phyloP scores from a whole-genome alignment of 495 filamentous ascomycete genomes.

The Podospora fimiseda region DNA sequence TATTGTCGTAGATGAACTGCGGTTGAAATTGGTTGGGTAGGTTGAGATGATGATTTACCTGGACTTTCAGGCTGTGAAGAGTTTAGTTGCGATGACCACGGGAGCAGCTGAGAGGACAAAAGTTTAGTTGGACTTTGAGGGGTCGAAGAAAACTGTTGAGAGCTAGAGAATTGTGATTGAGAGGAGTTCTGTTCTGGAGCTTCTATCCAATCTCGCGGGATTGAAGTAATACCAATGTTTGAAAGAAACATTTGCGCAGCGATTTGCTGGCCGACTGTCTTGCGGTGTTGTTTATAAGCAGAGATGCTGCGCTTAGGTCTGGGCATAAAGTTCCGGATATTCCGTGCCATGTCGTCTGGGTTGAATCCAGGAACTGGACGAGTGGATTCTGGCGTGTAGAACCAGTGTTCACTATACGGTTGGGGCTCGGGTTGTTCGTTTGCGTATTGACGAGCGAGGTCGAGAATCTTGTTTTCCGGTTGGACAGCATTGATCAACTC shows the following conservation, averaged over 20 bases:
- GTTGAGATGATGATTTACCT: neutral
- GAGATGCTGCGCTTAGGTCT: neutral
- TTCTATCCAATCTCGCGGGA: constrained; percentile 5
- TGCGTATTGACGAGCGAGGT: constrained; percentile 17
- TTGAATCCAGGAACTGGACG: constrained; percentile 8
- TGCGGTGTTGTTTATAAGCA: neutral
- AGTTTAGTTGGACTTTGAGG: neutral
- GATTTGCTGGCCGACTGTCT: constrained; percentile 12
- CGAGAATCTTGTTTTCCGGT: constrained; percentile 2
- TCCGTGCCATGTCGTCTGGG: constrained; percentile 12
- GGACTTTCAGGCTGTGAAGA: neutral
- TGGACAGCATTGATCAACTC: constrained; percentile 8
- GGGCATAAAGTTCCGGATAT: constrained; percentile 8
- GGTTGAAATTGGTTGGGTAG: neutral
- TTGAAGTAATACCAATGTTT: constrained; percentile 15
- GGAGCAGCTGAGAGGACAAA: constrained; percentile 3
- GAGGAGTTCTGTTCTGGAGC: neutral
- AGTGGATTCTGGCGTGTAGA: constrained; percentile 9
- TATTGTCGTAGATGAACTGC: constrained; percentile 21
- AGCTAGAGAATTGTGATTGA: constrained; percentile 17
- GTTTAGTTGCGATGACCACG: neutral
- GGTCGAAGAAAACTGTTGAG: neutral
- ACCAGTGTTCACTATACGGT: constrained; percentile 5
- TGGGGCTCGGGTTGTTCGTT: constrained; percentile 10
- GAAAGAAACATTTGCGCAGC: constrained; percentile 22